These are phyloP conservation scores for Pichia sp. DNA, from an alignment of 1,139 yeast species.

Conservation along the genomic window DNA sequence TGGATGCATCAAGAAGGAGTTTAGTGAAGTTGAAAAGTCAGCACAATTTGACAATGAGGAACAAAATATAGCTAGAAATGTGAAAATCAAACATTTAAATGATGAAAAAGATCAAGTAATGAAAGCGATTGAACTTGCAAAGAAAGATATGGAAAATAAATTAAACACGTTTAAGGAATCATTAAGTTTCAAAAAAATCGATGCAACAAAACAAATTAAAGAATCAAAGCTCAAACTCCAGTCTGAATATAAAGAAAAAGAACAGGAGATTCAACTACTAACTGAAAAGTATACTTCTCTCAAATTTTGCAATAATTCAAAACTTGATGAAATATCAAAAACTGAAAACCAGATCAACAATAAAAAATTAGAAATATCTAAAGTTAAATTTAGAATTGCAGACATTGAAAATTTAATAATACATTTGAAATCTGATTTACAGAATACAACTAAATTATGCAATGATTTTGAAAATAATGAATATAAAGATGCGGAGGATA, in stretches of 20 bases:
- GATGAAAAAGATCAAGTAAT: constrained; percentile 1
- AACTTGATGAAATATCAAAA: neutral
- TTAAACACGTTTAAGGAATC: neutral
- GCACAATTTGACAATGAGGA: constrained; percentile 6
- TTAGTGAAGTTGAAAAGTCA: constrained; percentile 2
- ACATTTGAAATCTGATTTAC: constrained; percentile 4
- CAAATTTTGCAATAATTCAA: neutral
- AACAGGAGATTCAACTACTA: neutral
- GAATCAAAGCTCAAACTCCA: neutral
- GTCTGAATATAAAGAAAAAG: neutral
- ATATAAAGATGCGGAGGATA: neutral
- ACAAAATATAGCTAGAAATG: neutral
- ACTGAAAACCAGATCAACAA: neutral
- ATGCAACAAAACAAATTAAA: neutral
- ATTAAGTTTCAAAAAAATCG: neutral
- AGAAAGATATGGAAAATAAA: neutral
- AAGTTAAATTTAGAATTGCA: neutral
- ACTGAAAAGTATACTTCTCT: neutral
- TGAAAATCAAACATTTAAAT: constrained; percentile 1
- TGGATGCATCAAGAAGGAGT: neutral
- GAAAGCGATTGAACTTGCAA: constrained; percentile 5
- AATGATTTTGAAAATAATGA: constrained; percentile 9
- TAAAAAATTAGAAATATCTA: neutral
- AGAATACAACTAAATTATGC: constrained; percentile 4
- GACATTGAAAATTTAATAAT: constrained; percentile 8